Evolutionary conservation across 306 rosid species (phyloP).

Genomic region (Gastrolobium bilobum): DNA sequence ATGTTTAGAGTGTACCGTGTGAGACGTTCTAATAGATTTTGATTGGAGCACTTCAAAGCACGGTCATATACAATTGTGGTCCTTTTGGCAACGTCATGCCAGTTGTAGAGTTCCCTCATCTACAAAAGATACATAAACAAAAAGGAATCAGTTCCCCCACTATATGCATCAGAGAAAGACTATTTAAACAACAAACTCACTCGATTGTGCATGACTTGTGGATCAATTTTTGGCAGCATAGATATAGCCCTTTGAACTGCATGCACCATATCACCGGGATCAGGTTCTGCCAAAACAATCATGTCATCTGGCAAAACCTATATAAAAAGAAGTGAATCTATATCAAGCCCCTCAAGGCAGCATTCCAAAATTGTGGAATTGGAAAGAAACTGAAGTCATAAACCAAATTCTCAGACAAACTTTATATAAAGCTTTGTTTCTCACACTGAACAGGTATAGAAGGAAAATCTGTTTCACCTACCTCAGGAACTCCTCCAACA

Average conservation of each 20-base stretch:
- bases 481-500: slow-evolving; percentile 98
- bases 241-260: slow-evolving; percentile 77
- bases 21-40: slow-evolving; percentile 74
- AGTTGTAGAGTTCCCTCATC: slow-evolving; percentile 84
- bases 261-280: slow-evolving; percentile 87
- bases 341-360: slow-evolving; percentile 39
- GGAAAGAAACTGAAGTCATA: slow-evolving; percentile 3
- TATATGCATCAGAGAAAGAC: slow-evolving; percentile 42
- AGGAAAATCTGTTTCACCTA: slow-evolving; percentile 41
- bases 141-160: slow-evolving; percentile 32
- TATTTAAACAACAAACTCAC: slow-evolving; percentile 62
- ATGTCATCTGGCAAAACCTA: slow-evolving; percentile 97
- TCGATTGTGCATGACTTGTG: slow-evolving; percentile 85
- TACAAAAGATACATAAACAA: slow-evolving; percentile 39
- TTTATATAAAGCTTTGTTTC: background rate
- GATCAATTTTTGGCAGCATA: slow-evolving; percentile 81
- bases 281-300: slow-evolving; percentile 90
- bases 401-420: slow-evolving; percentile 30
- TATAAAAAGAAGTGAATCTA: slow-evolving; percentile 45
- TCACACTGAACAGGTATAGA: slow-evolving; percentile 24
- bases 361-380: background rate
- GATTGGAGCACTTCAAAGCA: slow-evolving; percentile 76
- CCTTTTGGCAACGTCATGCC: slow-evolving; percentile 93
- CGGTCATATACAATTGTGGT: slow-evolving; percentile 90
- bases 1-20: slow-evolving; percentile 66